These are phyloP conservation scores for Nicotiana tabacum DNA, from an alignment of 257 asterid species.

Conservation along the genomic window DNA sequence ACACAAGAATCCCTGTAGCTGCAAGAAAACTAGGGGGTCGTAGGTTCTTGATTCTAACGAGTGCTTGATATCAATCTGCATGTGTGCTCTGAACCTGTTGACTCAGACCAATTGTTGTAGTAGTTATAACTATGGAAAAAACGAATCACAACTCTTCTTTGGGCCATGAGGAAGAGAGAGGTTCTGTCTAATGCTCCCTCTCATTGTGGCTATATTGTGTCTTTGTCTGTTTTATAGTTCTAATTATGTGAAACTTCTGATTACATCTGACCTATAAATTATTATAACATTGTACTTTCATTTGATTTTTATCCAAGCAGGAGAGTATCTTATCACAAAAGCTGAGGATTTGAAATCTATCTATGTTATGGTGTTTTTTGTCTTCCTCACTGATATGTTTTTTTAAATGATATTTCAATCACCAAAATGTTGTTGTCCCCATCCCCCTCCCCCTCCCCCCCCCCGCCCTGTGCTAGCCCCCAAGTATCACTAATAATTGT, in stretches of 20 bases:
- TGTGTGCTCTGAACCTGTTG: neutral
- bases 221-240: neutral
- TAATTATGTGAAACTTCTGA: neutral
- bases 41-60: neutral
- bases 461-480: neutral
- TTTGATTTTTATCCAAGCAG: neutral
- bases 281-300: neutral
- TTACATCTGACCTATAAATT: neutral
- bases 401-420: neutral
- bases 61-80: neutral
- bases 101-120: neutral
- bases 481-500: neutral
- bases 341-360: neutral
- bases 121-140: neutral
- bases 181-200: neutral
- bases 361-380: neutral
- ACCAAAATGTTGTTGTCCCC: neutral
- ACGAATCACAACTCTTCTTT: neutral
- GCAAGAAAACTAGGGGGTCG: constrained; percentile 30
- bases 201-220: neutral
- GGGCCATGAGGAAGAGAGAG: neutral
- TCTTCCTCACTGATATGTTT: neutral
- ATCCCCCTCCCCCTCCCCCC: too few relatives aligned
- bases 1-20: constrained; percentile 32
- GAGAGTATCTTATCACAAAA: neutral